Evolutionary conservation across 148 eudicot species (phyloP).

Genomic region (Tetragonia tetragonoides): DNA sequence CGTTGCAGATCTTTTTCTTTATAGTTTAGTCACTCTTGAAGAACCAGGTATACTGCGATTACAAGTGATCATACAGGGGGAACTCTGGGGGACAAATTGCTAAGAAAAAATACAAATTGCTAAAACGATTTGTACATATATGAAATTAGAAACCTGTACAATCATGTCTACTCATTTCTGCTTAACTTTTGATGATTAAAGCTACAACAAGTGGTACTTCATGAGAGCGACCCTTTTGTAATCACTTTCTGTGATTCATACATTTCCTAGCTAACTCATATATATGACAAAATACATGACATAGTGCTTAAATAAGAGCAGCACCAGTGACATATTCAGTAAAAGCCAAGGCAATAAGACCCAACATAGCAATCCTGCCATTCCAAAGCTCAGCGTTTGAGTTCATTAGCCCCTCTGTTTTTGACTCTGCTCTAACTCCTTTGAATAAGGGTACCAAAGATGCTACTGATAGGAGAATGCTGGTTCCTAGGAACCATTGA

Average conservation of each 20-base stretch:
- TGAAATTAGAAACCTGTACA: no score
- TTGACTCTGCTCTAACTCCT: conserved; percentile 49
- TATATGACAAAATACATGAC: background rate
- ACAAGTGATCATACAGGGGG: no score
- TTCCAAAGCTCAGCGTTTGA: conserved; percentile 80
- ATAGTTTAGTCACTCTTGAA: background rate
- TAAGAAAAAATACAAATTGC: no score
- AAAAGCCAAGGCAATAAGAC: conserved; percentile 75
- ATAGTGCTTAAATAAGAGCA: conserved; percentile 47
- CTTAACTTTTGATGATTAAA: no score
- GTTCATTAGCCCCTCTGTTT: conserved; percentile 44
- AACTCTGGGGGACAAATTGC: no score
- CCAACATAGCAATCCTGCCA: conserved; percentile 84
- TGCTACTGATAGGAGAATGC: conserved; percentile 49
- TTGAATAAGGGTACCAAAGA: conserved; percentile 58
- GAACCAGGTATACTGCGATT: no score
- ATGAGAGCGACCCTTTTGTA: no score
- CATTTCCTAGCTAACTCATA: no score
- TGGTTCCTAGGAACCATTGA: conserved; percentile 67
- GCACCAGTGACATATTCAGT: conserved; percentile 67
- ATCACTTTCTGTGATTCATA: no score
- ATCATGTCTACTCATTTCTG: no score
- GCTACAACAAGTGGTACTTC: no score
- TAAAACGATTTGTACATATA: no score
- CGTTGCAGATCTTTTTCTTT: background rate